Evolutionary conservation across 345 rosid species (phyloP).

Genomic region (Rhodamnia argentea): DNA sequence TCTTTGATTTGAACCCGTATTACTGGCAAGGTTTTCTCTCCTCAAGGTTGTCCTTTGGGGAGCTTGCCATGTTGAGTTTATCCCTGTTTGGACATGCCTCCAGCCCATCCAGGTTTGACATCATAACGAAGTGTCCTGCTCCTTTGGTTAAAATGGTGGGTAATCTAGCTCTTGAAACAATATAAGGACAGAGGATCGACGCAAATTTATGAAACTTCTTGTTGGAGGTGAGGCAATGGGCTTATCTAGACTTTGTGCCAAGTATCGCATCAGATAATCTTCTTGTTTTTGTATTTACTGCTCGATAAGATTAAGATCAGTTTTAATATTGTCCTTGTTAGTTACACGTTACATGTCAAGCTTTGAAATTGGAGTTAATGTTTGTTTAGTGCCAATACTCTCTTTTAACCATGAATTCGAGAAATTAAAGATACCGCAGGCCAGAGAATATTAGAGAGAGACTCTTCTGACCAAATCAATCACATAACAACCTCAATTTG

Average conservation of each 20-base stretch:
- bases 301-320: neutral
- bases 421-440: neutral
- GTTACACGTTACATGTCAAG: neutral
- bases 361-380: neutral
- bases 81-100: conserved; percentile 43
- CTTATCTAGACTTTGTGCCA: neutral
- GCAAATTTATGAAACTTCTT: neutral
- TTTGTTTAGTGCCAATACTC: neutral
- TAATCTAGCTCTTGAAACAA: conserved; percentile 40
- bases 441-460: neutral
- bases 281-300: neutral
- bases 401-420: neutral
- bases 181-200: conserved; percentile 2
- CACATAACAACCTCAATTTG: neutral
- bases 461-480: neutral
- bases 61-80: conserved; percentile 29
- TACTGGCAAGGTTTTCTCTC: conserved; percentile 66
- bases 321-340: neutral
- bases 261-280: neutral
- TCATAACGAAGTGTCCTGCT: conserved; percentile 48
- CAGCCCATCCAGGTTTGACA: conserved; percentile 29
- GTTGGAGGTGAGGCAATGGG: neutral
- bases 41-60: conserved; percentile 35
- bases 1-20: conserved; percentile 46
- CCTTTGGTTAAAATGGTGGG: conserved; percentile 51